These are phyloP conservation scores for Primulina eburnea DNA, from an alignment of 257 asterid species.

Conservation along the genomic window DNA sequence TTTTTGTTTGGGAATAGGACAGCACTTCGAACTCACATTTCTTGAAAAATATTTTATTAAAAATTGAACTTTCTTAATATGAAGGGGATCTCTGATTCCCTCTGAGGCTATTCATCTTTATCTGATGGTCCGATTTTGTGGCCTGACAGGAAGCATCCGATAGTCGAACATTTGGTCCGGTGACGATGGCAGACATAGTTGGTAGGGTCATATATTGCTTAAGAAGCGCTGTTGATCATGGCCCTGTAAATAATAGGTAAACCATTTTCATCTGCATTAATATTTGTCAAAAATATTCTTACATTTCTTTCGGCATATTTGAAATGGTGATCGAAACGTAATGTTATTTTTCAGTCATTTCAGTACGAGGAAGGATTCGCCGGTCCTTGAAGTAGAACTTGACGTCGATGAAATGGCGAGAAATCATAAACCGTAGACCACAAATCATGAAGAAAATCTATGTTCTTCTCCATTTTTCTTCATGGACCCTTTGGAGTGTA, in stretches of 20 bases:
- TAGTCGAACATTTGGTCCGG: slow-evolving; percentile 87
- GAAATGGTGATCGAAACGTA: neutral
- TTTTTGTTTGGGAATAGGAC: neutral
- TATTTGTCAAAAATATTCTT: neutral
- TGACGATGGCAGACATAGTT: slow-evolving; percentile 55
- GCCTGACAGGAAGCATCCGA: slow-evolving; percentile 69
- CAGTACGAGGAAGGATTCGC: slow-evolving; percentile 51
- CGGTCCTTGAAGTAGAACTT: slow-evolving; percentile 73
- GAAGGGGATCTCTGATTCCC: neutral
- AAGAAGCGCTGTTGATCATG: slow-evolving; percentile 74
- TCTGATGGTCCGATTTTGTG: slow-evolving; percentile 2
- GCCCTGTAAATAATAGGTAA: slow-evolving; percentile 77
- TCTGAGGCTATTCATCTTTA: neutral
- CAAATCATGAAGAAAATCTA: neutral
- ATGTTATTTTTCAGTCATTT: slow-evolving; percentile 38
- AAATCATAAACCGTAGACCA: slow-evolving; percentile 53
- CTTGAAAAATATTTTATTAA: neutral
- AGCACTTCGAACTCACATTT: neutral
- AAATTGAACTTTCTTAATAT: too few relatives aligned
- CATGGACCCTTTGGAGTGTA: neutral
- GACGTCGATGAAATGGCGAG: slow-evolving; percentile 79
- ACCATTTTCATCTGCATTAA: slow-evolving; percentile 13
- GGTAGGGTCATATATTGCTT: slow-evolving; percentile 82
- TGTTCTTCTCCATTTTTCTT: neutral
- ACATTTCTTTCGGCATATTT: too few relatives aligned